These are phyloP conservation scores for Scedosporium minutisporum DNA, from an alignment of 2,329 filamentous ascomycete species.

Conservation along the genomic window DNA sequence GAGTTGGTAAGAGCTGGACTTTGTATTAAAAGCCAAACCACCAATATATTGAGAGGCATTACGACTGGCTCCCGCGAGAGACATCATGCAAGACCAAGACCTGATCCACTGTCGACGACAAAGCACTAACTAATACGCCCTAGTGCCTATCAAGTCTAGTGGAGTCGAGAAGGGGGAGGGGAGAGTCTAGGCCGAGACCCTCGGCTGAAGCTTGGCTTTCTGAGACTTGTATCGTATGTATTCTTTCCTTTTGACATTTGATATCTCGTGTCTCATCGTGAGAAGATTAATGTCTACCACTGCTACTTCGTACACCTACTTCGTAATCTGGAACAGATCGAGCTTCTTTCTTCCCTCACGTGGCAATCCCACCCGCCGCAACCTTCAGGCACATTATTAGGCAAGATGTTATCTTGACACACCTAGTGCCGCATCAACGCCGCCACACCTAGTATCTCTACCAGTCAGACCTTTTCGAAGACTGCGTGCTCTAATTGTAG, in stretches of 20 bases:
- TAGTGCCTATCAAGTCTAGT: not conserved
- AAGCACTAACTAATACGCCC: not conserved
- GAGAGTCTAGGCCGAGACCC: too few relatives aligned
- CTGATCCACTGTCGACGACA: not conserved
- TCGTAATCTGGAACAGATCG: not conserved
- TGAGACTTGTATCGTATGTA: not conserved
- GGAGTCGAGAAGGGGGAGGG: not conserved
- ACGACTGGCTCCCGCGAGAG: not conserved
- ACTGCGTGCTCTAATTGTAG: too few relatives aligned
- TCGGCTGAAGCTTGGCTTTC: too few relatives aligned
- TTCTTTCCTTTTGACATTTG: not conserved
- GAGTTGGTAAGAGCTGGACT: not conserved
- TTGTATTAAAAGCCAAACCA: not conserved
- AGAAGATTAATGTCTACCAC: not conserved
- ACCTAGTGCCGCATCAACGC: not conserved
- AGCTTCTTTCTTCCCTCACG: not conserved
- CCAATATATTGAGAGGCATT: not conserved
- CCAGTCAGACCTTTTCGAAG: too few relatives aligned
- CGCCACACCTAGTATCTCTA: not conserved
- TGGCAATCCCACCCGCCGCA: not conserved
- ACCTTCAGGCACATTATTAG: not conserved
- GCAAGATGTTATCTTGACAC: not conserved
- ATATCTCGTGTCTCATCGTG: not conserved
- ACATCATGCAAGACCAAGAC: not conserved
- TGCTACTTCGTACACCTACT: not conserved